Evolutionary conservation across 768 basidiomycete species (phyloP).

Genomic region (Xerocomus potaroensis): DNA sequence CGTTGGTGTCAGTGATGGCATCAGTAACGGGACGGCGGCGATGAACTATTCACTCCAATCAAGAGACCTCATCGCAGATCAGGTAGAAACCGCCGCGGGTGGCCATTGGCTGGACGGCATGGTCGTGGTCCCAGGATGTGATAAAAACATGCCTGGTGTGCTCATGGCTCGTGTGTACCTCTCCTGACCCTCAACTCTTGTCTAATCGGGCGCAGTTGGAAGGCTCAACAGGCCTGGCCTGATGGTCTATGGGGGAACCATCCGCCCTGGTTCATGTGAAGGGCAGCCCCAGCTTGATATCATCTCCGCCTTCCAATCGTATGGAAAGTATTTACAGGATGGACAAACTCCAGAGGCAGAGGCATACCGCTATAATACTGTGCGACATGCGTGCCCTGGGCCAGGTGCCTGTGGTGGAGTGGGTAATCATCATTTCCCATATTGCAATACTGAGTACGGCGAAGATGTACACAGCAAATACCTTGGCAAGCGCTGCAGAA

Average conservation of each 20-base stretch:
- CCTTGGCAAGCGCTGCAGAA: constrained; percentile 95
- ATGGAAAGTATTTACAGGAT: constrained; percentile 91
- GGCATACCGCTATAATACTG: constrained; percentile 74
- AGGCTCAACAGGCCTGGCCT: constrained; percentile 92
- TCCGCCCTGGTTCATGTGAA: constrained; percentile 88
- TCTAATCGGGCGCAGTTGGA: constrained; percentile 56
- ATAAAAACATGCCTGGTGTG: constrained; percentile 99
- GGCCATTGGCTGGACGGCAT: constrained; percentile 98
- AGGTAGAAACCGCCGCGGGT: constrained; percentile 92
- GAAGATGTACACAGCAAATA: constrained; percentile 98
- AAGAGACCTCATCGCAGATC: constrained; percentile 95
- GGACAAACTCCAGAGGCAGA: constrained; percentile 85
- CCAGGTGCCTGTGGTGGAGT: constrained; percentile 97
- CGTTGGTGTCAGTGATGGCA: constrained; percentile 96
- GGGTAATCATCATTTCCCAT: constrained; percentile 30
- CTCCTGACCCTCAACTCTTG: background rate
- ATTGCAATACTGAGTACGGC: constrained; percentile 5
- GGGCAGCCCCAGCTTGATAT: constrained; percentile 88
- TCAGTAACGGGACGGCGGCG: constrained; percentile 94
- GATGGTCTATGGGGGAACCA: constrained; percentile 98
- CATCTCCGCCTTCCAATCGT: constrained; percentile 96
- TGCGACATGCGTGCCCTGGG: constrained; percentile 94
- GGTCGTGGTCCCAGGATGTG: constrained; percentile 96
- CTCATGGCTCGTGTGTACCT: constrained; percentile 82
- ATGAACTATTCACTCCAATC: constrained; percentile 98